phyloP scores from a whole-genome alignment of 31 red algal species.

The Asparagopsis taxiformis region DNA sequence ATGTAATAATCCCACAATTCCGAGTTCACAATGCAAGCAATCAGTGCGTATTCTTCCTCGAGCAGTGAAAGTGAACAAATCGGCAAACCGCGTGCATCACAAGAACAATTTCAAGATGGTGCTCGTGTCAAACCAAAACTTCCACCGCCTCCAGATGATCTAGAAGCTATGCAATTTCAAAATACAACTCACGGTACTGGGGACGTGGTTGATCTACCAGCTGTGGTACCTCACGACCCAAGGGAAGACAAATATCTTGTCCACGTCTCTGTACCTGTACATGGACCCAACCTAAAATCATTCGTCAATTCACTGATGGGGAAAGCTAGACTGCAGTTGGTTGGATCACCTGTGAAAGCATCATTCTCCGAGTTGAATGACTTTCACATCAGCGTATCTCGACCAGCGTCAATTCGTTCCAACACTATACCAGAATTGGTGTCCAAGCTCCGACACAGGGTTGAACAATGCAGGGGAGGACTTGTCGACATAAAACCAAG shows the following conservation, averaged over 20 bases:
- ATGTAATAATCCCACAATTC: no score
- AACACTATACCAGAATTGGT: background rate
- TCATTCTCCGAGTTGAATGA: slow-evolving; percentile 10
- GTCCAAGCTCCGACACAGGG: background rate
- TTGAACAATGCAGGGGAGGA: background rate
- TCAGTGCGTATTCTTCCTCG: background rate
- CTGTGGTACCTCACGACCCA: slow-evolving; percentile 2
- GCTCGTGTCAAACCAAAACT: background rate
- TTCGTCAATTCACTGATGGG: slow-evolving; percentile 7
- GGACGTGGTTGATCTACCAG: background rate
- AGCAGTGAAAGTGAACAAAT: background rate
- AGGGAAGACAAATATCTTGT: slow-evolving; percentile 17
- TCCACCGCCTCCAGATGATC: slow-evolving; percentile 11
- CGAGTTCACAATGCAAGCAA: no score
- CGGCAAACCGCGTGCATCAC: background rate
- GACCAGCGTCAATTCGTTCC: slow-evolving; percentile 3
- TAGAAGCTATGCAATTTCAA: background rate
- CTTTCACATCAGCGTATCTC: slow-evolving; percentile 13
- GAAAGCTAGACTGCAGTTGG: slow-evolving; percentile 8
- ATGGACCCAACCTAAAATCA: background rate
- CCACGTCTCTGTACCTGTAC: slow-evolving; percentile 14
- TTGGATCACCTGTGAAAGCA: slow-evolving; percentile 3
- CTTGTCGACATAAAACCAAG: background rate
- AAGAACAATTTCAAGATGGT: no score
- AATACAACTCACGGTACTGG: no score